These are phyloP conservation scores for Neurospora sp. DNA, from an alignment of 2,329 filamentous ascomycete species.

Conservation along the genomic window DNA sequence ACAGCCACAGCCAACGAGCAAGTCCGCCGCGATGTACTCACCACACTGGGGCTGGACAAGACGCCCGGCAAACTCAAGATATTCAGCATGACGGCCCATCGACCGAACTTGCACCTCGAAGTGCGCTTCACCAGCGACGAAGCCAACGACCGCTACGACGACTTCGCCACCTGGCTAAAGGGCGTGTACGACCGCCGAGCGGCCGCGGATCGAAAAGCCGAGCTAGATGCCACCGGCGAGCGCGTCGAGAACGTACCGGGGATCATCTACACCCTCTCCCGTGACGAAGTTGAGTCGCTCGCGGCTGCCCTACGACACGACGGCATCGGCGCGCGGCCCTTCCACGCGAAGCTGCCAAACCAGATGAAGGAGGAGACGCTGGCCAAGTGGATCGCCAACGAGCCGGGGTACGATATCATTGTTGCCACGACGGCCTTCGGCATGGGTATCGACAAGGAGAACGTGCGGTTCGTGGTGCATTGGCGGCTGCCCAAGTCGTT, in stretches of 20 bases:
- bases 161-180: conserved; percentile 70
- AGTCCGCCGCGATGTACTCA: conserved; percentile 75
- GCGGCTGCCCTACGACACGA: conserved; percentile 55
- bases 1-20: conserved; percentile 81
- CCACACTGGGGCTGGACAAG: conserved; percentile 58
- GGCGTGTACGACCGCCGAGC: conserved; percentile 61
- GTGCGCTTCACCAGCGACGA: conserved; percentile 74
- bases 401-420: conserved; percentile 76
- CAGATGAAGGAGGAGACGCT: conserved; percentile 63
- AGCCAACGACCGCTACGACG: conserved; percentile 58
- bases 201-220: conserved; percentile 45
- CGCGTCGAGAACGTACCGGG: conserved; percentile 58
- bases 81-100: conserved; percentile 76
- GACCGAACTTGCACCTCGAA: conserved; percentile 84
- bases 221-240: conserved; percentile 45
- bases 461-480: conserved; percentile 89
- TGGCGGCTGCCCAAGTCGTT: conserved; percentile 93
- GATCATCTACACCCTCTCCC: conserved; percentile 70
- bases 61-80: conserved; percentile 50
- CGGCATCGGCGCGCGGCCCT: conserved; percentile 63
- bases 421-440: conserved; percentile 94
- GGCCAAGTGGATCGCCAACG: conserved; percentile 61
- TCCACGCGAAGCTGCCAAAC: conserved; percentile 61
- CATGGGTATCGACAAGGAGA: conserved; percentile 95
- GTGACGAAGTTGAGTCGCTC: conserved; percentile 65